Conservation (phyloP, 495 filamentous ascomycete species). For the Arthonia radiata region DNA sequence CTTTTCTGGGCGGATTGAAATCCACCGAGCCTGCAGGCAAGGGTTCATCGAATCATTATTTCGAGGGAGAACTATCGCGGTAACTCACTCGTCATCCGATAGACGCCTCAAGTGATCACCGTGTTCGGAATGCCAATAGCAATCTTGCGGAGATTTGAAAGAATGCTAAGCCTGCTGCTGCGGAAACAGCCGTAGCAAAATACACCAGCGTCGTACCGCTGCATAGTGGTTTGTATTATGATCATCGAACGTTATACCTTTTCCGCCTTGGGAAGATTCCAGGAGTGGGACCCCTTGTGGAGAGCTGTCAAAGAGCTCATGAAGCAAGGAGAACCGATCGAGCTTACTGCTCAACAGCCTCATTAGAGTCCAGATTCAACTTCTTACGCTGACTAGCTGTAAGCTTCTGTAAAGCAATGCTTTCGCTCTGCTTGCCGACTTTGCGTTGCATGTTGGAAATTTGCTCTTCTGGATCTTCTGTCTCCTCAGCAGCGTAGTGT, state of each 20-base stretch:
- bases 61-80: no score
- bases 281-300: neutral
- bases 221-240: constrained; percentile 23
- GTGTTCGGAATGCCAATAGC: no score
- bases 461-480: constrained; percentile 79
- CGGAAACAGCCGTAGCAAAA: no score
- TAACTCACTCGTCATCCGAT: no score
- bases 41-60: no score
- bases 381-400: constrained; percentile 63
- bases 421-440: constrained; percentile 63
- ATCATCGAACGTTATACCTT: no score
- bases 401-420: constrained; percentile 67
- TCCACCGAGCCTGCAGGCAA: no score
- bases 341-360: constrained; percentile 36
- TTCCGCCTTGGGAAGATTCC: constrained; percentile 21
- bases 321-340: neutral
- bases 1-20: no score
- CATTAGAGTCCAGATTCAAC: constrained; percentile 70
- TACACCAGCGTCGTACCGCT: no score
- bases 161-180: no score
- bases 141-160: no score
- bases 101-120: no score
- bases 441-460: constrained; percentile 92
- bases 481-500: constrained; percentile 66
- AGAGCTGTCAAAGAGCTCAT: neutral